Evolutionary conservation across 331 rosid genomes (phyloP), one percentile per base, ranked within the genome.

Genomic region (Quercus tomentella): DNA sequence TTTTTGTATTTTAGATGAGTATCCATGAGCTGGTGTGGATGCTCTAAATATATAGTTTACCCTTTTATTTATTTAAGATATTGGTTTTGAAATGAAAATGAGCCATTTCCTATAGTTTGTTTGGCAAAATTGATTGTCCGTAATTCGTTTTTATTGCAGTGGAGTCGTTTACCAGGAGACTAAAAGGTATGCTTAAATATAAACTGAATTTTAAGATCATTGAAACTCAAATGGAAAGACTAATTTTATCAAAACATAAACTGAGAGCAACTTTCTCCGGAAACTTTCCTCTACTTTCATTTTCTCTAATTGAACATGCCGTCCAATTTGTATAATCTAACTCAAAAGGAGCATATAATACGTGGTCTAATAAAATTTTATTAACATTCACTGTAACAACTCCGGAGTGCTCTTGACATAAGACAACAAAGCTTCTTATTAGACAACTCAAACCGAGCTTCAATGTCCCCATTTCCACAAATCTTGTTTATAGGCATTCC

Each of bases 391-490:
- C 67, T 76, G 69, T 20, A 80, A 30, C 96, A 93, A 21, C 76
- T 77, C 4, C 82, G 75, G 7, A 80, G 30, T 52, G 87, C 81
- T 41, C 84, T 78, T 18, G 94, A 79, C 90, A 90, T 87, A 26
- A 93, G 90, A 58, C 75, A 86, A 3, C 77, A 58, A 21, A 96
- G 89, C 87, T 91, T 93, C 7, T 70, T 75, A 4, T 88, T 86
- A 4, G 98, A 96, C 22, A 96, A 14, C 65, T 83, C 70, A 73
- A 83, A 84, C 83, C 82, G 86, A 17, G 51, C 74, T 1, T 67
- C n/a, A 35, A 55, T 70, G 20, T 3, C 35, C 54, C 45, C 63
- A 3, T 79, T 52, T 1, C 91, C 89, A 62, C 91, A 86, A 2
- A 93, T 85, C 80, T 87, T 96, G 45, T 75, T 77, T 30, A 70